phyloP scores from a whole-genome alignment of 345 rosid species.

The Luvunga scandens region DNA sequence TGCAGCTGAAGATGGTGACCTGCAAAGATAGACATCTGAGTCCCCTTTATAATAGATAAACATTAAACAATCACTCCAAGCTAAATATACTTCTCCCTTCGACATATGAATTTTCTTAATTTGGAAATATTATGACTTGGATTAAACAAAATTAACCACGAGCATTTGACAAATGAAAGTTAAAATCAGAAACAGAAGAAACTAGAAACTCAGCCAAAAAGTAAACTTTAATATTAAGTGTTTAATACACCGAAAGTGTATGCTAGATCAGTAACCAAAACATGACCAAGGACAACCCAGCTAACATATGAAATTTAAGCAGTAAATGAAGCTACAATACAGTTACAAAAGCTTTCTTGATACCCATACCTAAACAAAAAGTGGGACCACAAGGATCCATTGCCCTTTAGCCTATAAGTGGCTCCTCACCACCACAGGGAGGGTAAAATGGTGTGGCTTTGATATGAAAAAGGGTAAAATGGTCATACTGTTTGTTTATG shows the following conservation, averaged over 20 bases:
- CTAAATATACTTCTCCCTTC: background rate
- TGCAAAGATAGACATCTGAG: background rate
- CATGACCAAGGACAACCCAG: background rate
- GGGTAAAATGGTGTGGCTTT: too few species aligned
- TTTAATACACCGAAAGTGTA: background rate
- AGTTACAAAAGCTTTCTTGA: too few species aligned
- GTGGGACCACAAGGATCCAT: too few species aligned
- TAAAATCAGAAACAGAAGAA: background rate
- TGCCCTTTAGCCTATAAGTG: too few species aligned
- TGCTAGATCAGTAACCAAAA: background rate
- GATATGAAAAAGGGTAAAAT: background rate
- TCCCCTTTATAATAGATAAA: background rate
- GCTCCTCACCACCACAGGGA: too few species aligned
- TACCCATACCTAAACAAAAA: too few species aligned
- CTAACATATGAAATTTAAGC: too few species aligned
- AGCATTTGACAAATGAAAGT: background rate
- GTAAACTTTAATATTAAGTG: background rate
- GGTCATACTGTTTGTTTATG: background rate
- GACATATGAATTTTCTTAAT: background rate
- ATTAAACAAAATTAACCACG: background rate
- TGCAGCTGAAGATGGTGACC: conserved; percentile 32
- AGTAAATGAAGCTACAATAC: too few species aligned
- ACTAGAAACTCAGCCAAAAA: background rate
- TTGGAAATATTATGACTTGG: background rate
- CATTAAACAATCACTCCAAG: background rate